A percentile compares a stretch with the other conserved stretches of the same genome.
Evolutionary conservation across 345 rosid species (phyloP).

Genomic region (Boechera retrofracta): DNA sequence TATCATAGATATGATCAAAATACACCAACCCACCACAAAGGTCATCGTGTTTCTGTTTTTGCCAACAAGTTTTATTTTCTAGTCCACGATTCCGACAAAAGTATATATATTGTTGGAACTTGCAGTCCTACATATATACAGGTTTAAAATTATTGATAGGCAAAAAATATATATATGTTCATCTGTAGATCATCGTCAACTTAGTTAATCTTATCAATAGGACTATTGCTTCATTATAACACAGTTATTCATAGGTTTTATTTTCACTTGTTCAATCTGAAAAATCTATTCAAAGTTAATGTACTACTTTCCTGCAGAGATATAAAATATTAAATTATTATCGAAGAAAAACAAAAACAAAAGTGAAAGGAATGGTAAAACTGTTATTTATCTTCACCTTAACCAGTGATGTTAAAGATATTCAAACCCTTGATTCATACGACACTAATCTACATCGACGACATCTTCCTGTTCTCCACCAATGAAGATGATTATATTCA

Average conservation of each 20-base stretch:
- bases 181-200: neutral
- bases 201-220: neutral
- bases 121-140: neutral
- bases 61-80: neutral
- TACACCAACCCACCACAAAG: constrained; percentile 21
- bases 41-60: constrained; percentile 1
- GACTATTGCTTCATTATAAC: neutral
- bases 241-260: neutral
- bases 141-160: neutral
- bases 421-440: too few relatives aligned
- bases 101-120: too few relatives aligned
- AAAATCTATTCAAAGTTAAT: neutral
- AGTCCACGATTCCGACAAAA: constrained; percentile 8
- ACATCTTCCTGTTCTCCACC: too few relatives aligned
- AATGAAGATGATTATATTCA: too few relatives aligned
- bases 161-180: neutral
- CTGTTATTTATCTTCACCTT: neutral
- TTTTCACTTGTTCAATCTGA: neutral
- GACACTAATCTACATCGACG: too few relatives aligned
- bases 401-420: too few relatives aligned
- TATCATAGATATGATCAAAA: neutral
- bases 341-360: neutral
- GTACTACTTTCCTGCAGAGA: too few relatives aligned
- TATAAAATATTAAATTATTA: too few relatives aligned
- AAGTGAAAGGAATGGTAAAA: neutral